A percentile compares a stretch with the other conserved stretches of the same genome.
Evolutionary conservation across 495 filamentous ascomycete genomes (phyloP).

Genomic region (Penicillium longicatenatum): DNA sequence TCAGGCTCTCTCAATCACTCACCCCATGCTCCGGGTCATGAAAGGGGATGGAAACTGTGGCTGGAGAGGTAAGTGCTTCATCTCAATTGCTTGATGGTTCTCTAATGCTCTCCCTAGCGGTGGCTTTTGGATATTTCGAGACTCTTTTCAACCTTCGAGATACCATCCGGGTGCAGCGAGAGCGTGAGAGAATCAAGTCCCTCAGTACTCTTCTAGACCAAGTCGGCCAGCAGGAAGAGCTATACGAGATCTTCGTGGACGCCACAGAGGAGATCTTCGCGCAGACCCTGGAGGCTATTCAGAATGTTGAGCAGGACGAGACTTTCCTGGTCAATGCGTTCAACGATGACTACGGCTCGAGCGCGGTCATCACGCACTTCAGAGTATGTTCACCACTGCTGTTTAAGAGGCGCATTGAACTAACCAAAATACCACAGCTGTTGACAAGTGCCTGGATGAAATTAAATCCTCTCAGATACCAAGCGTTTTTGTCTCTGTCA

Average conservation of each 20-base stretch:
- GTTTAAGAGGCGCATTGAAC: slow-evolving; percentile 1
- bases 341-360: slow-evolving; percentile 67
- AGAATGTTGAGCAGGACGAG: slow-evolving; percentile 59
- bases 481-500: slow-evolving; percentile 64
- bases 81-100: not conserved
- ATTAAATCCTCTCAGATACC: slow-evolving; percentile 65
- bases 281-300: slow-evolving; percentile 53
- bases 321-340: slow-evolving; percentile 69
- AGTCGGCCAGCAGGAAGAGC: slow-evolving; percentile 63
- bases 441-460: slow-evolving; percentile 89
- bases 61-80: slow-evolving; percentile 80
- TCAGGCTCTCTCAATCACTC: slow-evolving; percentile 79
- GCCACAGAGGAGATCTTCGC: slow-evolving; percentile 68
- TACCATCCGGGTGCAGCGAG: slow-evolving; percentile 61
- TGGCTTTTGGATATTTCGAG: slow-evolving; percentile 93
- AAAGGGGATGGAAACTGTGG: slow-evolving; percentile 95
- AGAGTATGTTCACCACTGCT: slow-evolving; percentile 46
- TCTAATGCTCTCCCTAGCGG: slow-evolving; percentile 56
- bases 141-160: slow-evolving; percentile 69
- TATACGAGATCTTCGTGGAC: slow-evolving; percentile 84
- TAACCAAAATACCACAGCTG: slow-evolving; percentile 50
- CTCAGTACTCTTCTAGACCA: slow-evolving; percentile 69
- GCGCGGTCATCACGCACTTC: slow-evolving; percentile 74
- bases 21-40: slow-evolving; percentile 84
- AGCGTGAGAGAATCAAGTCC: slow-evolving; percentile 69